Evolutionary conservation across 2,329 filamentous ascomycete genomes (phyloP).

Genomic region (Grosmannia penicillata): DNA sequence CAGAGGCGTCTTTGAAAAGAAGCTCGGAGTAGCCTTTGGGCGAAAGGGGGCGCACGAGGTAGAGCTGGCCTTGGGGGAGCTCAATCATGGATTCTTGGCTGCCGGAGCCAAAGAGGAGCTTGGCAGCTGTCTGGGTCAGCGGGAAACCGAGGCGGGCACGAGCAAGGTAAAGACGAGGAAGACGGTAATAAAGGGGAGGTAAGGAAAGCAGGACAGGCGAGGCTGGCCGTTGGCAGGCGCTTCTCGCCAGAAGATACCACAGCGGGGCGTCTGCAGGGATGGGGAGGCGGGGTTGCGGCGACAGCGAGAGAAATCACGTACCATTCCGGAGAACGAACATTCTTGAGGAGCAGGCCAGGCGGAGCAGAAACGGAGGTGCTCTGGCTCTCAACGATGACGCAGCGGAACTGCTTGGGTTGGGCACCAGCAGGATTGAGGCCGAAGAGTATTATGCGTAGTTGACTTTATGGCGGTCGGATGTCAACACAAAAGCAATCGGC

Average conservation of each 20-base stretch:
- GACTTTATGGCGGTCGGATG: no score
- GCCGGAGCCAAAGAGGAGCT: constrained; percentile 76
- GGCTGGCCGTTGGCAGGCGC: no score
- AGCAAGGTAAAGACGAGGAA: background rate
- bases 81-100: constrained; percentile 90
- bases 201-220: no score
- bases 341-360: constrained; percentile 10
- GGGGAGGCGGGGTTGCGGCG: background rate
- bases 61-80: constrained; percentile 88
- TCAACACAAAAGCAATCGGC: background rate
- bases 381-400: background rate
- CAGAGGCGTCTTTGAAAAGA: constrained; percentile 93
- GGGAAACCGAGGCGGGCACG: background rate
- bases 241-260: background rate
- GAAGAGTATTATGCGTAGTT: no score
- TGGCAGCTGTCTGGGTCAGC: constrained; percentile 50
- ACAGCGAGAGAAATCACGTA: constrained; percentile 12
- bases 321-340: constrained; percentile 29
- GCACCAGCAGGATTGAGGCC: no score
- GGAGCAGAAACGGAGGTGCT: background rate
- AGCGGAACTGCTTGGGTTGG: no score
- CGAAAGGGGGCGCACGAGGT: constrained; percentile 86
- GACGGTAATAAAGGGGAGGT: background rate
- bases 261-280: background rate
- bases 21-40: constrained; percentile 97